Evolutionary conservation across 2,329 filamentous ascomycete genomes (phyloP), one percentile per base, ranked within the genome.

Genomic region (Botrytis hyacinthi): DNA sequence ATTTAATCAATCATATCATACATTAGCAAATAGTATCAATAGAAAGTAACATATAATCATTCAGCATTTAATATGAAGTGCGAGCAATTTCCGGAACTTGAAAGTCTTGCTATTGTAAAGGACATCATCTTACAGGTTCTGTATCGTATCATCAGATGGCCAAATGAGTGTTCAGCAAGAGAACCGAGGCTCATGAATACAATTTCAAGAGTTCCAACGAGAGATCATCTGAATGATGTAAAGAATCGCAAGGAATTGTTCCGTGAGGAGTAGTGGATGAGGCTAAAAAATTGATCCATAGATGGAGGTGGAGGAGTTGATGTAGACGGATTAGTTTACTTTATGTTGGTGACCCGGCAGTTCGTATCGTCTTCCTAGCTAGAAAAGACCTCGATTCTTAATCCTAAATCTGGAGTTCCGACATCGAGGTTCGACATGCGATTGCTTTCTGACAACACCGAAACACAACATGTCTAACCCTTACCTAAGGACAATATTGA

Each of bases 1-100:
- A 46, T 46, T 42, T 32, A 8, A 57, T 44, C 66, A 69, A 69
- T 69, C 48, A 69, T 69, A 69, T 68, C 48, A 68, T 26, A 32
- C 37, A 57, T 9, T 32, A 69, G 48, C 32, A 59, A 59, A 54
- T 72, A 72, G 48, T 67, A 72, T 72, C 57, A 72, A 72, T 72
- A 72, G 14, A 29, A 44, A 42, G 44, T 37, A 70, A 62, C 20
- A 46, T 14, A 37, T 22, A 46, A 18, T 9, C 10, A 62, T 37
- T 46, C 6, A 22, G 10, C 40, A 16, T 69, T 32, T 44, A 6
- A 51, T 6, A 14, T 8, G 32, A 18, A 40, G 35, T 14, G 37
- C 16, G 37, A 48, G 65, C 37, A 35, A 32, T 35, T n/a, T n/a
- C 8, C 20, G 32, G 46, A 54, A 26, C 35, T 29, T 29, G 32